phyloP scores from a whole-genome alignment of 2,329 filamentous ascomycete species.

The Botrytis tulipae region DNA sequence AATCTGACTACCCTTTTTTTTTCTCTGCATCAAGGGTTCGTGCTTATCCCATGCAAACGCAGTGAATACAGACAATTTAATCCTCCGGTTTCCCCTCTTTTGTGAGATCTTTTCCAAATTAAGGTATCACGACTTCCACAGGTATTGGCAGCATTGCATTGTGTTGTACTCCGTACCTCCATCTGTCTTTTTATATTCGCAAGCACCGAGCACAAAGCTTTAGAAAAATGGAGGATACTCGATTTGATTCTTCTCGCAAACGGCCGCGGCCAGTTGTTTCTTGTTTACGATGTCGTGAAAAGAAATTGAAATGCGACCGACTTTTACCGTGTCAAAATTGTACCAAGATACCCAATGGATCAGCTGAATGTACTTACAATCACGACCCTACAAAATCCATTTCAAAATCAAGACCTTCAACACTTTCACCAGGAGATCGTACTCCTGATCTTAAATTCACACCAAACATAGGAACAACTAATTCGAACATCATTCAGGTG shows the following conservation, averaged over 20 bases:
- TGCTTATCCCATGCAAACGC: background rate
- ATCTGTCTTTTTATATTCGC: background rate
- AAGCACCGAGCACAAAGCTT: background rate
- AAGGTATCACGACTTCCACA: constrained; percentile 3
- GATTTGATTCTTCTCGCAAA: constrained; percentile 20
- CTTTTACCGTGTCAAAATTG: constrained; percentile 56
- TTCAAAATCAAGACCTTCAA: constrained; percentile 8
- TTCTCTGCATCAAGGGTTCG: background rate
- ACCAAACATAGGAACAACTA: background rate
- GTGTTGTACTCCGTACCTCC: background rate
- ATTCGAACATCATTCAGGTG: background rate
- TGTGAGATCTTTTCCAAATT: background rate
- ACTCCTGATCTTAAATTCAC: background rate
- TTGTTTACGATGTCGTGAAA: constrained; percentile 61
- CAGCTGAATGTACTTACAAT: constrained; percentile 24
- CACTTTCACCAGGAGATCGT: background rate
- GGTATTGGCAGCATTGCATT: background rate
- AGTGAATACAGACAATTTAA: constrained; percentile 5
- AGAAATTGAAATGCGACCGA: constrained; percentile 61
- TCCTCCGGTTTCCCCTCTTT: background rate
- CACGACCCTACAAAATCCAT: constrained; percentile 4
- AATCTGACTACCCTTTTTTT: background rate
- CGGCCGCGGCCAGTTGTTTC: constrained; percentile 40
- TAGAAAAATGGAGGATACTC: constrained; percentile 18
- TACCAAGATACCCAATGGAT: constrained; percentile 9